A percentile compares a stretch with the other conserved stretches of the same genome.
These are phyloP conservation scores for Fusarium palustre DNA, from an alignment of 2,329 filamentous ascomycete species.

Conservation along the genomic window DNA sequence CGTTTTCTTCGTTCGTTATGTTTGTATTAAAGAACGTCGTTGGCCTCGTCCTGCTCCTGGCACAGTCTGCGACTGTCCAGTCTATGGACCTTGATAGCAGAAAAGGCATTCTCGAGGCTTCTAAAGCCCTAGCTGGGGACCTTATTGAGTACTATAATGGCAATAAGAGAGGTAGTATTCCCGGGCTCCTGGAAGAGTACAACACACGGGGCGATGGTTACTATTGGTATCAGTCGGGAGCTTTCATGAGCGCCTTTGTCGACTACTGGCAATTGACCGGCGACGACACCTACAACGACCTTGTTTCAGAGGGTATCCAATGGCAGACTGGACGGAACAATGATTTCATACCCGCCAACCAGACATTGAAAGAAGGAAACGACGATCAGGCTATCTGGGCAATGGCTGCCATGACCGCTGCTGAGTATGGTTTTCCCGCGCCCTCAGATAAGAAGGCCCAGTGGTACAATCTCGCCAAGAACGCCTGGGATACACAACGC, in stretches of 20 bases:
- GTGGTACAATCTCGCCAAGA: constrained; percentile 74
- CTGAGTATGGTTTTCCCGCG: constrained; percentile 72
- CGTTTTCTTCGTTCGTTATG: neutral
- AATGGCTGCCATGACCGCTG: constrained; percentile 74
- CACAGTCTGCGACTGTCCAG: constrained; percentile 4
- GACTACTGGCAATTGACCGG: constrained; percentile 78
- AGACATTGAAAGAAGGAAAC: constrained; percentile 67
- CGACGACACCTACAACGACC: constrained; percentile 70
- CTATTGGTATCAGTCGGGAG: constrained; percentile 80
- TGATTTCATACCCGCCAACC: constrained; percentile 71
- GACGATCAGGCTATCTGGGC: constrained; percentile 79
- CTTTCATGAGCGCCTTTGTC: constrained; percentile 74
- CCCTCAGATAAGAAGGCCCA: constrained; percentile 62
- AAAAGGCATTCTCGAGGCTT: constrained; percentile 26
- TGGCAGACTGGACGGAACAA: constrained; percentile 66
- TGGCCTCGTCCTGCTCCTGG: constrained; percentile 12
- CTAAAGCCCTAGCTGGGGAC: constrained; percentile 59
- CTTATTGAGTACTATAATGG: constrained; percentile 64
- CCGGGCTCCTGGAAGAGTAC: constrained; percentile 61
- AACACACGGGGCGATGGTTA: constrained; percentile 57
- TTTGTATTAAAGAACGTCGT: neutral
- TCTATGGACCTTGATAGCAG: constrained; percentile 16
- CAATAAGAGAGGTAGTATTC: constrained; percentile 62
- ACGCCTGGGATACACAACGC: constrained; percentile 53
- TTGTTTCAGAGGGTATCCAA: constrained; percentile 66